These are phyloP conservation scores for Cercospora zeae-maydis DNA, from an alignment of 2,329 filamentous ascomycete species.

Conservation along the genomic window DNA sequence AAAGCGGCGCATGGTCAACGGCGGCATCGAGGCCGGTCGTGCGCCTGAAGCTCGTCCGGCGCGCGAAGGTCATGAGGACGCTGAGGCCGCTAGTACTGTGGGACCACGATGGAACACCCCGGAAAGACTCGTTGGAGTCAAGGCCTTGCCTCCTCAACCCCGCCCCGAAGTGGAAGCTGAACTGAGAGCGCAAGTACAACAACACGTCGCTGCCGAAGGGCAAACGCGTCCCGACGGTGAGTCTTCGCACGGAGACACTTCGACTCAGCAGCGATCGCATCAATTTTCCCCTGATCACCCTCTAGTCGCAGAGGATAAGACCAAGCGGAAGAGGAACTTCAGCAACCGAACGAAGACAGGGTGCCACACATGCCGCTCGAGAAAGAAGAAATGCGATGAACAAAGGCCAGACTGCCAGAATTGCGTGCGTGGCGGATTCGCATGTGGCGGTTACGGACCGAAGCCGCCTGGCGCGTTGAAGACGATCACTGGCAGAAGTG, in stretches of 20 bases:
- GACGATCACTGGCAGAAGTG: slow-evolving; percentile 11
- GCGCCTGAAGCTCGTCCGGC: background rate
- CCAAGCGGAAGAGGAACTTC: slow-evolving; percentile 75
- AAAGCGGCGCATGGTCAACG: slow-evolving; percentile 21
- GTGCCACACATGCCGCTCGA: slow-evolving; percentile 82
- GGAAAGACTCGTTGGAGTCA: slow-evolving; percentile 2
- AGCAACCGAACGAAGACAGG: slow-evolving; percentile 95
- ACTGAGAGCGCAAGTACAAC: slow-evolving; percentile 51
- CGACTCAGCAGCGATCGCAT: slow-evolving; percentile 37
- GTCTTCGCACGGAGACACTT: slow-evolving; percentile 35
- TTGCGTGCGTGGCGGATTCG: slow-evolving; percentile 82
- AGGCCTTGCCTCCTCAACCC: slow-evolving; percentile 22
- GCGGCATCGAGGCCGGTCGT: background rate
- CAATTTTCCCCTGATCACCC: slow-evolving; percentile 26
- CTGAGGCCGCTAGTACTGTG: background rate
- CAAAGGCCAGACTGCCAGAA: slow-evolving; percentile 89
- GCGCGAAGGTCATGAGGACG: slow-evolving; percentile 5
- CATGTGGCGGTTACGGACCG: slow-evolving; percentile 80
- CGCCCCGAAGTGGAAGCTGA: slow-evolving; percentile 37
- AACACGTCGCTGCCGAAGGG: slow-evolving; percentile 22
- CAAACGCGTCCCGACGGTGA: slow-evolving; percentile 6
- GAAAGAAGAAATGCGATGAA: slow-evolving; percentile 99
- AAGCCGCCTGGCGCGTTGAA: slow-evolving; percentile 27
- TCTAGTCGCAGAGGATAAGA: slow-evolving; percentile 37
- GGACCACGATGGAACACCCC: background rate